Conservation (phyloP, 495 filamentous ascomycete genomes). For the Saxophila tyrrhenica region DNA sequence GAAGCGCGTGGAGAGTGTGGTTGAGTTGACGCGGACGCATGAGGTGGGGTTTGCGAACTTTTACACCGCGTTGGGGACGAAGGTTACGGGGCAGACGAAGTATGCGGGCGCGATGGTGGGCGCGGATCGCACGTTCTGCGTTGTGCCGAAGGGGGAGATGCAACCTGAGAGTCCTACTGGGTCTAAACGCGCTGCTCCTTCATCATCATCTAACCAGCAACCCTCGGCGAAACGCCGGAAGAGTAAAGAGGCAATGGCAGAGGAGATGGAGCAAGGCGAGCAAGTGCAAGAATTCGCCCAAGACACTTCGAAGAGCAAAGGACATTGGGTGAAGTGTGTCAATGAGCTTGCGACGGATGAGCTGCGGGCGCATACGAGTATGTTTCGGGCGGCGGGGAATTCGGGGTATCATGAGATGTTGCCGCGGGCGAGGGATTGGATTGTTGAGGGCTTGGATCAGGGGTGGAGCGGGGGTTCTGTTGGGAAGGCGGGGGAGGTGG, state of each 20-base stretch:
- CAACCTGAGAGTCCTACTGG: constrained; percentile 19
- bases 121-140: constrained; percentile 70
- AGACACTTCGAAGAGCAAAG: constrained; percentile 11
- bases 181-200: constrained; percentile 17
- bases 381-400: constrained; percentile 77
- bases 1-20: constrained; percentile 54
- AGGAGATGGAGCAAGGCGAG: constrained; percentile 19
- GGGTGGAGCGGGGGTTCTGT: constrained; percentile 3
- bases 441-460: constrained; percentile 42
- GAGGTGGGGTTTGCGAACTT: constrained; percentile 15
- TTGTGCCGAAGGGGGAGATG: constrained; percentile 48
- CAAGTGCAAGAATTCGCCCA: constrained; percentile 21
- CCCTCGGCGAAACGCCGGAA: constrained; percentile 6
- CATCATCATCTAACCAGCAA: background rate
- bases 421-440: constrained; percentile 51
- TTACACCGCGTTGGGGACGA: constrained; percentile 24
- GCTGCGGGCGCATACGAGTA: constrained; percentile 69
- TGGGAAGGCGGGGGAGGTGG: background rate
- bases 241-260: background rate
- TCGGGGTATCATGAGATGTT: constrained; percentile 62
- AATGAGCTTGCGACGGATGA: constrained; percentile 76
- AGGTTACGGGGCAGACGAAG: constrained; percentile 27
- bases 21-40: constrained; percentile 29
- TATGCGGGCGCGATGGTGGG: constrained; percentile 38
- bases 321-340: constrained; percentile 49